These are phyloP conservation scores for Haberlea rhodopensis DNA, from an alignment of 257 asterid genomes.

Conservation along the genomic window DNA sequence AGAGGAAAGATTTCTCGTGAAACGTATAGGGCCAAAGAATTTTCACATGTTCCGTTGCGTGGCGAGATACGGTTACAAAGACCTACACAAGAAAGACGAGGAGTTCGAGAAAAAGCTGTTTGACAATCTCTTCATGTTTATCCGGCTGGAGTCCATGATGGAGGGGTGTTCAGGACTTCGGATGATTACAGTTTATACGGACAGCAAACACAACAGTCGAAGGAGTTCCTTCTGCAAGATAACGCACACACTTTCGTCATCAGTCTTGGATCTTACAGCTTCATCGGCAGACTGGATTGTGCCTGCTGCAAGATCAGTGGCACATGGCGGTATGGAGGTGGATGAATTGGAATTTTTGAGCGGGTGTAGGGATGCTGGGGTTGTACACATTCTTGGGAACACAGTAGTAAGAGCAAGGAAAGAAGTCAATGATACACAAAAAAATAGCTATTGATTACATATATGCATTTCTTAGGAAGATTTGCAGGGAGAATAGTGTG, in stretches of 20 bases:
- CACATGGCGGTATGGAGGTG: constrained; percentile 53
- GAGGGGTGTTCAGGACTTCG: constrained; percentile 92
- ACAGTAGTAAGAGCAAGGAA: constrained; percentile 78
- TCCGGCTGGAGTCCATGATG: constrained; percentile 93
- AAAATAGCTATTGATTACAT: constrained; percentile 80
- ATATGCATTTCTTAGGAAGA: constrained; percentile 90
- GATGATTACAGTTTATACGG: constrained; percentile 79
- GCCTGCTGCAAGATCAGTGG: constrained; percentile 44
- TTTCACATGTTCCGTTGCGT: constrained; percentile 96
- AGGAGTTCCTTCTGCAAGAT: constrained; percentile 34
- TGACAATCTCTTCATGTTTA: constrained; percentile 64
- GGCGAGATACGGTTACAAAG: constrained; percentile 90
- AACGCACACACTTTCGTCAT: constrained; percentile 31
- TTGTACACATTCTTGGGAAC: constrained; percentile 92
- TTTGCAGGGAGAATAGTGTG: constrained; percentile 96
- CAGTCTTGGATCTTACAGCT: constrained; percentile 43
- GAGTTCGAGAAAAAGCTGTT: constrained; percentile 86
- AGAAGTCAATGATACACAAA: constrained; percentile 69
- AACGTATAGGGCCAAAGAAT: constrained; percentile 85
- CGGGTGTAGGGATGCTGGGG: constrained; percentile 79
- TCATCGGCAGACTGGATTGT: constrained; percentile 71
- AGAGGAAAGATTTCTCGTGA: constrained; percentile 84
- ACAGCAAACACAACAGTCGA: constrained; percentile 63
- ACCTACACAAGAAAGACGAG: constrained; percentile 85
- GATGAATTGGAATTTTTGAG: constrained; percentile 79